Evolutionary conservation across 1,284 basidiomycete species (phyloP).

Genomic region (Pterula multifida): DNA sequence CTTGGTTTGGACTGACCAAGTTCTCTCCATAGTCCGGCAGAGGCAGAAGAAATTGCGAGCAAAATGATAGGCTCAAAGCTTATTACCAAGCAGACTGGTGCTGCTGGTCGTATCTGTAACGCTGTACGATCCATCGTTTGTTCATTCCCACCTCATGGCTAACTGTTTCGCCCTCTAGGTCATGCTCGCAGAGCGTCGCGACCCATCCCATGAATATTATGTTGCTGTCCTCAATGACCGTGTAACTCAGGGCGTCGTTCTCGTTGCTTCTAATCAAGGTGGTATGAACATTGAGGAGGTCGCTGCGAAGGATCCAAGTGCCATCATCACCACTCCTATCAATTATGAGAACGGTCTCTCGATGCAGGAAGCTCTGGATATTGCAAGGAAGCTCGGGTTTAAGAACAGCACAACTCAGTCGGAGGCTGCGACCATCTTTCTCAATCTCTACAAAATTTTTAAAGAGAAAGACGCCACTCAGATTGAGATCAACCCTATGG

Average conservation of each 20-base stretch:
- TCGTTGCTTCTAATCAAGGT: constrained; percentile 90
- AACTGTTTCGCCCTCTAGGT: constrained; percentile 37
- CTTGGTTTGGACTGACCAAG: constrained; percentile 6
- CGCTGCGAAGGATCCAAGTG: constrained; percentile 89
- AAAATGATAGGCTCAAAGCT: constrained; percentile 96
- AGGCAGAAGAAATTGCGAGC: constrained; percentile 79
- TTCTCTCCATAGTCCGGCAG: constrained; percentile 68
- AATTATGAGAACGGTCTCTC: constrained; percentile 79
- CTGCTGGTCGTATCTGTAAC: constrained; percentile 87
- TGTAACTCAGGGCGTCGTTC: constrained; percentile 76
- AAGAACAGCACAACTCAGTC: constrained; percentile 57
- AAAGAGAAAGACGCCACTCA: constrained; percentile 99
- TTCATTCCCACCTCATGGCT: constrained; percentile 7
- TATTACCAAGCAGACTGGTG: constrained; percentile 99
- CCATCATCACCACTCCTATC: constrained; percentile 95
- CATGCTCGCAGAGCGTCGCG: constrained; percentile 95
- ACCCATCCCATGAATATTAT: constrained; percentile 96
- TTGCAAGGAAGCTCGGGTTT: constrained; percentile 92
- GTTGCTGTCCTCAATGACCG: constrained; percentile 97
- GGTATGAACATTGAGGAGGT: constrained; percentile 99
- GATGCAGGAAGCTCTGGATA: constrained; percentile 57
- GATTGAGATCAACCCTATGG: constrained; percentile 99
- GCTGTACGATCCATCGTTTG: constrained; percentile 52
- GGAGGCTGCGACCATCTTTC: constrained; percentile 89
- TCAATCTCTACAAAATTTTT: constrained; percentile 93